Base-by-base conservation (phyloP, 768 basidiomycete genomes). In the Imleria badia region DNA sequence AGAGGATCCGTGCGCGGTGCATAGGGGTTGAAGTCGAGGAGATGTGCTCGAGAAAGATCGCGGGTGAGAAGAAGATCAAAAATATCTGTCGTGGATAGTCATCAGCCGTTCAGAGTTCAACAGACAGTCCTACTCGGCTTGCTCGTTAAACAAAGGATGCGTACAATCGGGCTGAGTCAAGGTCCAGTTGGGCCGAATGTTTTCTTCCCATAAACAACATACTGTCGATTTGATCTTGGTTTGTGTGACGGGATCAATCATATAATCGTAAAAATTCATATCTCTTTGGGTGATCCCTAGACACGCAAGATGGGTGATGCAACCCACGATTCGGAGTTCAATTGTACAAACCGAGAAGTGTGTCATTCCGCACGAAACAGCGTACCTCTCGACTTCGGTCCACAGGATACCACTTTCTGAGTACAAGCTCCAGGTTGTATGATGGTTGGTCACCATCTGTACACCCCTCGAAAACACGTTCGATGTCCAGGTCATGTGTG, bases 11-110 rank as follows among this genome's bases (percentile, higher is more conserved):
- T 97, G 35, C 82, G 84, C 5, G 85, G 81, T 12, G 86, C 81
- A 64, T 88, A 97, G 0, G 94, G 92, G 60, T 94, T 94, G 72
- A 98, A 93, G 68, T 98, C 96, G 64, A 98, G 68, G 60, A 98
- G 77, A 70, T 94, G 89, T 15, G 84, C 90, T 12, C 83, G 78
- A 2, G 79, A 70, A 34, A 92, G 77, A 67, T 94, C 85, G 29
- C 92, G 86, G 3, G 92, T 93, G 34, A 98, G 80, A 55, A 95
- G 81, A 43, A 97, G 72, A 67, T 98, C 95, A 62, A 98, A 87
- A 10, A 81, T 75, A 66, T 97, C 95, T 56, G 17, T 5, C 17
- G 23, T n/a, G 12, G n/a, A 36, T 36, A 35, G n/a, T 20, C 48
- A 33, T 42, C 34, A 34, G 23, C 14, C 45, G 14, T 45, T 45